A percentile compares a stretch with the other conserved stretches of the same genome.
Conservation (phyloP, 257 asterid genomes). For the Solanum pinnatisectum region DNA sequence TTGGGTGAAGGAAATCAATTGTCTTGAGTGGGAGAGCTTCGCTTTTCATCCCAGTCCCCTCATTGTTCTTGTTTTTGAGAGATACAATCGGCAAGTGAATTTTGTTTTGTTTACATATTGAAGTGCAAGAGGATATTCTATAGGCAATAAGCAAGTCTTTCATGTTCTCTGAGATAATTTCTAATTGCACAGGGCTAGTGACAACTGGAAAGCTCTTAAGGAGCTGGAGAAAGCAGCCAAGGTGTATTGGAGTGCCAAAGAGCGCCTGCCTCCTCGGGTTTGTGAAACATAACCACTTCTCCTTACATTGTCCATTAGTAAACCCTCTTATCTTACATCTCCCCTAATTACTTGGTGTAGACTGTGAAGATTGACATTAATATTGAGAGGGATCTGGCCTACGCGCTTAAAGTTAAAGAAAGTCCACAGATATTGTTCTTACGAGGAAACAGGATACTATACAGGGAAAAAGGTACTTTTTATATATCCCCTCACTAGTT, state of each 20-base stretch:
- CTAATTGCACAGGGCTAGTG: slow-evolving; percentile 56
- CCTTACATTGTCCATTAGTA: not conserved
- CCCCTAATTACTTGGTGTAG: slow-evolving; percentile 21
- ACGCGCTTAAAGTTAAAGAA: slow-evolving; percentile 82
- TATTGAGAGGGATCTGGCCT: slow-evolving; percentile 89
- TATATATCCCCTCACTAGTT: not conserved
- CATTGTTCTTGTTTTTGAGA: slow-evolving; percentile 70
- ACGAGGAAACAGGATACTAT: slow-evolving; percentile 67
- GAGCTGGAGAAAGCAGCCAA: slow-evolving; percentile 87
- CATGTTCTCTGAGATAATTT: not conserved
- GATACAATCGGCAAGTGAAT: slow-evolving; percentile 67
- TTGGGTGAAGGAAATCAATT: slow-evolving; percentile 77
- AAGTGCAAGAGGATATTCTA: not conserved
- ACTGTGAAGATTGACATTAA: slow-evolving; percentile 83
- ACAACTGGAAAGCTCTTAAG: slow-evolving; percentile 86
- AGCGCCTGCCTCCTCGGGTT: slow-evolving; percentile 96
- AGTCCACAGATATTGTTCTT: slow-evolving; percentile 83
- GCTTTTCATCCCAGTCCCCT: slow-evolving; percentile 97
- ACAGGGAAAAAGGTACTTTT: slow-evolving; percentile 67
- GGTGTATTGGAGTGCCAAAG: slow-evolving; percentile 85
- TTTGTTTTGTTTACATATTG: not conserved
- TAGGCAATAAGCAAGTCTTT: not conserved
- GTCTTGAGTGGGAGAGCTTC: slow-evolving; percentile 98
- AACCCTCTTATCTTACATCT: not conserved
- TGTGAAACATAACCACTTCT: slow-evolving; percentile 14